Evolutionary conservation across 2,329 filamentous ascomycete genomes (phyloP), one percentile per base, ranked within the genome.

Genomic region (Pseudocercospora pini-densiflorae): DNA sequence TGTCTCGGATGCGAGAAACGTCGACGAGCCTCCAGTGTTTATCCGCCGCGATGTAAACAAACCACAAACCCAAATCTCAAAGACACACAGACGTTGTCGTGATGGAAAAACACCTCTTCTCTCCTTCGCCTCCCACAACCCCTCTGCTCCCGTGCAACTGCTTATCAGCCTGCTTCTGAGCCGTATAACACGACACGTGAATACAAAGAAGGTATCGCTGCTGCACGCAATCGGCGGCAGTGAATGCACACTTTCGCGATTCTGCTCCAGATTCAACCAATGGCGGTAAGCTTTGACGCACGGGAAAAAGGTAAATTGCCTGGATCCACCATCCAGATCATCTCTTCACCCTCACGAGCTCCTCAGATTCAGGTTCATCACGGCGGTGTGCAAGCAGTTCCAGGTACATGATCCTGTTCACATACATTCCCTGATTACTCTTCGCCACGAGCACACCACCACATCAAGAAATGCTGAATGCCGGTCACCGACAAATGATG

Each of bases 171-270:
- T 59, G 51, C 51, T 21, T 55, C 21, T 23, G 31, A 27, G 23
- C 29, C 24, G 40, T 33, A 36, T 14, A 65, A 33, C 45, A 21
- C 36, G 29, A 47, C 65, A 67, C 65, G 65, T 67, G 65, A 67
- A 67, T 51, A 36, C 33, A 14, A 36, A 36, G 33, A 14, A 51
- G 59, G 43, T 53, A 64, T 51, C 29, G 43, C 51, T 58, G 64
- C 61, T 58, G 64, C 61, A 51, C 64, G 40, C 60, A 58, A 59
- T 62, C 64, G 53, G 45, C 45, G 54, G 51, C 51, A 21, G 51
- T 31, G 51, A 29, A 29, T 29, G 51, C 51, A 31, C 51, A 47
- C 23, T 53, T 27, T 23, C 49, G 49, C 49, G 21, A 23, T 53
- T n/a, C 24, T 29, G 24, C 23, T 8, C 51, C 51, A 5, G 14